A percentile compares a stretch with the other conserved stretches of the same genome.
phyloP scores from a whole-genome alignment of 202 grass and related monocot species.

The Alloteropsis angusta region DNA sequence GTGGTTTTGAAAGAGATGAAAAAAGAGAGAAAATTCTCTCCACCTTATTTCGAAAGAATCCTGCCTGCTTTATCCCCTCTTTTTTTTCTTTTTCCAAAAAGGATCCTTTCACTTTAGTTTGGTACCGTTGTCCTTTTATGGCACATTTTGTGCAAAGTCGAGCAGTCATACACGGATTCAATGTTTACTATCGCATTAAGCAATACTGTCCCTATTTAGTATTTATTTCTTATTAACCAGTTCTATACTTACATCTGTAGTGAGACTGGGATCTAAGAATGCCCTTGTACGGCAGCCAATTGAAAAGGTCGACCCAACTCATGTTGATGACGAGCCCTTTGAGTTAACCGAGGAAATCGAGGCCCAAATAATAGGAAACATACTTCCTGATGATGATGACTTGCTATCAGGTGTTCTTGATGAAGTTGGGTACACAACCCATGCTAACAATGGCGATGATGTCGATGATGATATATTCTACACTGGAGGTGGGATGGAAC shows the following conservation, averaged over 20 bases:
- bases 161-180: neutral
- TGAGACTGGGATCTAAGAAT: conserved; percentile 55
- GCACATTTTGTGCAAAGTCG: neutral
- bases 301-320: conserved; percentile 34
- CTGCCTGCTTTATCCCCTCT: conserved; percentile 22
- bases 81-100: conserved; percentile 3
- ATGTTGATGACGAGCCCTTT: conserved; percentile 66
- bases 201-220: neutral
- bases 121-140: neutral
- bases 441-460: conserved; percentile 54
- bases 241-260: conserved; percentile 37
- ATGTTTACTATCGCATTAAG: neutral
- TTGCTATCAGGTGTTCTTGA: conserved; percentile 72
- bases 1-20: neutral
- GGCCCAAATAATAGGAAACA: conserved; percentile 80
- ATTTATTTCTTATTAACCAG: conserved; percentile 1
- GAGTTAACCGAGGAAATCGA: conserved; percentile 72
- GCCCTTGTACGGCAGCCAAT: conserved; percentile 29
- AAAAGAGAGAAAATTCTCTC: neutral
- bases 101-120: conserved; percentile 25
- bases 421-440: conserved; percentile 47
- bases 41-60: conserved; percentile 21
- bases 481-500: conserved; percentile 74
- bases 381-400: conserved; percentile 88
- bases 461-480: conserved; percentile 91